Percentiles rank a stretch among this genome's conserved stretches.
Evolutionary conservation across 129 eudicot species (phyloP).

Genomic region (Lonicera japonica): DNA sequence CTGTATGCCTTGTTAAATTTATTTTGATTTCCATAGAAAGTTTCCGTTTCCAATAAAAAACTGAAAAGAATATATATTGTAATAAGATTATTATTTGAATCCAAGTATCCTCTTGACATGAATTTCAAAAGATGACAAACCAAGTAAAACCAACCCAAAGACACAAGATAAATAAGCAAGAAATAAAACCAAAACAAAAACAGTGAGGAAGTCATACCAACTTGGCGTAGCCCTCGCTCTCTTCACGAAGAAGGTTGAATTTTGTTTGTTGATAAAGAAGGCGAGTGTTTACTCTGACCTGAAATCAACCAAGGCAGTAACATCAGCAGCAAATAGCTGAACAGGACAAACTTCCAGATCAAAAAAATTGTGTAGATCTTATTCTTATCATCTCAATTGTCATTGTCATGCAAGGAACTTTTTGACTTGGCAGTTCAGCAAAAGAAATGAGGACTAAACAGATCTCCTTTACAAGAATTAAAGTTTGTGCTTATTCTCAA

Average conservation of each 20-base stretch:
- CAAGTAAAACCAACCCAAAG: background rate
- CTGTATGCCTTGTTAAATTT: too few species aligned
- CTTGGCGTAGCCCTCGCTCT: conserved; percentile 99
- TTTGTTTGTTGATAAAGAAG: conserved; percentile 98
- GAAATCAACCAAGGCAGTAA: conserved; percentile 22
- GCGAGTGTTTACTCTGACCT: conserved; percentile 99
- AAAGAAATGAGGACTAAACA: background rate
- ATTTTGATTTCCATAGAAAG: too few species aligned
- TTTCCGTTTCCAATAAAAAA: too few species aligned
- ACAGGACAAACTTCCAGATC: background rate
- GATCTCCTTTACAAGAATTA: background rate
- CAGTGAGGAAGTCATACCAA: conserved; percentile 46
- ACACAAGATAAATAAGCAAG: background rate
- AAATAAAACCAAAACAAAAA: too few species aligned
- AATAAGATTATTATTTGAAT: background rate
- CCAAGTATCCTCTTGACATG: background rate
- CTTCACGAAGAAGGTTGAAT: conserved; percentile 96
- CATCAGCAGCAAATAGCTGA: conserved; percentile 3
- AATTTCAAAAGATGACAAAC: background rate
- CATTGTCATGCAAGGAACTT: conserved; percentile 1
- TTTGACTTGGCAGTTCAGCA: background rate
- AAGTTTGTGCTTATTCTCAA: background rate
- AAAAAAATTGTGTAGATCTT: background rate
- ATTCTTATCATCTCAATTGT: background rate
- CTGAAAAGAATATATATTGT: background rate